Evolutionary conservation across 345 rosid genomes (phyloP).

Genomic region (Zanthoxylum bungeanum): DNA sequence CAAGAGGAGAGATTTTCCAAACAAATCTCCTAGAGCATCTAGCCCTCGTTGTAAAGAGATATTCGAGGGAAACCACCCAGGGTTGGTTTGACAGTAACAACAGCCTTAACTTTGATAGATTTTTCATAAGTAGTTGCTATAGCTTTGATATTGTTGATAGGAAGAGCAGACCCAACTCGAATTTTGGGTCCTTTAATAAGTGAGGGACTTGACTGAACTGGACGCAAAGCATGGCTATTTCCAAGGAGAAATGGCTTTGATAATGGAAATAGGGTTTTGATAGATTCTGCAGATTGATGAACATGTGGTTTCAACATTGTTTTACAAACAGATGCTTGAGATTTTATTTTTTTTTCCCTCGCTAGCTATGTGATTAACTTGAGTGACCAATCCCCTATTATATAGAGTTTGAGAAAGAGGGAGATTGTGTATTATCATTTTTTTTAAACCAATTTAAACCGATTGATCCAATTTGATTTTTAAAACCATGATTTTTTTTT

Average conservation of each 20-base stretch:
- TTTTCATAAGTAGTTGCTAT: not conserved
- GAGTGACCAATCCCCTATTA: not conserved
- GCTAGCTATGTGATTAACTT: not conserved
- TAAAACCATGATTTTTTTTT: too few relatives aligned
- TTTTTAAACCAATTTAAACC: too few relatives aligned
- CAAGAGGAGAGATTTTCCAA: conserved; percentile 47
- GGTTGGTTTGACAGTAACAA: conserved; percentile 33
- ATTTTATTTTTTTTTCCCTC: not conserved
- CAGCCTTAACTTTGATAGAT: conserved; percentile 29
- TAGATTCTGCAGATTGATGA: conserved; percentile 9
- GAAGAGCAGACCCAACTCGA: not conserved
- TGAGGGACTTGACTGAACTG: not conserved
- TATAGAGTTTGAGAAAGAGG: not conserved
- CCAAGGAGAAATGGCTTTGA: conserved; percentile 34
- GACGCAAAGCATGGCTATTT: conserved; percentile 2
- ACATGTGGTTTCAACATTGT: conserved; percentile 37
- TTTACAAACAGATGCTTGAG: not conserved
- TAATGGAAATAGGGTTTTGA: conserved; percentile 12
- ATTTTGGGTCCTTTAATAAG: not conserved
- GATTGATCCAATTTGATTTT: too few relatives aligned
- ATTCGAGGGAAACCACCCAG: conserved; percentile 22
- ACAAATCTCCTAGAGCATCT: conserved; percentile 42
- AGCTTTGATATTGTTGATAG: conserved; percentile 19
- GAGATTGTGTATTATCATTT: too few relatives aligned
- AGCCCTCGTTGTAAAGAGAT: conserved; percentile 28